Evolutionary conservation across 2,329 filamentous ascomycete genomes (phyloP), one percentile per base, ranked within the genome.

Genomic region (Exophiala xenobiotica): DNA sequence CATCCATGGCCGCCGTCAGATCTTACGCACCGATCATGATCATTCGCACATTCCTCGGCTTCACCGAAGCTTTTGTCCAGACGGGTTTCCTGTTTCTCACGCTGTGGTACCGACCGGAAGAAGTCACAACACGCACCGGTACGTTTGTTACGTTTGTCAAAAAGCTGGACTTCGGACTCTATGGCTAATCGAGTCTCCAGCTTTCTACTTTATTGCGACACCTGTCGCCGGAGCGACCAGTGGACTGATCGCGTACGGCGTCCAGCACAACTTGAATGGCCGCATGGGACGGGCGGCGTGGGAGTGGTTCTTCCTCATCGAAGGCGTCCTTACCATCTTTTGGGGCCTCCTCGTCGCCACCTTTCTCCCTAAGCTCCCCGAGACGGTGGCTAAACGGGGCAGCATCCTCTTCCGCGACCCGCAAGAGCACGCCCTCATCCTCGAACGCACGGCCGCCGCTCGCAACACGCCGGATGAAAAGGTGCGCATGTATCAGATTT

Each of bases 221-320:
- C 46, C 88, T 22, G 78, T 89, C 19, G 85, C 83, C 1, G 85
- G 86, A 2, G 86, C 86, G 1, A 88, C 89, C 61, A 86, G 83
- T 0, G 86, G 84, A 2, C 67, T 85, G 6, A 79, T 85, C 29
- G 75, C 80, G 2, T 80, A 80, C 0, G 82, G 85, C 19, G 86
- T 90, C 46, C 82, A 79, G 0, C 71, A 73, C 11, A 80, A 84
- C 42, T 78, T 90, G 74, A 74, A 85, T 53, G 54, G 53, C 5
- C 27, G 41, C 3, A 7, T 14, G 2, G 85, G 85, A 0, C 68
- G 84, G 1, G 67, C 74, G 1, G 80, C 83, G 1, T 89, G 65
- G 67, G 73, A 82, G 12, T 85, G 80, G 79, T 69, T 87, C 0
- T 87, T 87, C 69, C 82, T 88, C 49, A 82, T 88, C 26, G 85